Evolutionary conservation across 73 alveolate genomes (phyloP), one percentile per base, ranked within the genome.

Genomic region (Tetrahymena borealis): DNA sequence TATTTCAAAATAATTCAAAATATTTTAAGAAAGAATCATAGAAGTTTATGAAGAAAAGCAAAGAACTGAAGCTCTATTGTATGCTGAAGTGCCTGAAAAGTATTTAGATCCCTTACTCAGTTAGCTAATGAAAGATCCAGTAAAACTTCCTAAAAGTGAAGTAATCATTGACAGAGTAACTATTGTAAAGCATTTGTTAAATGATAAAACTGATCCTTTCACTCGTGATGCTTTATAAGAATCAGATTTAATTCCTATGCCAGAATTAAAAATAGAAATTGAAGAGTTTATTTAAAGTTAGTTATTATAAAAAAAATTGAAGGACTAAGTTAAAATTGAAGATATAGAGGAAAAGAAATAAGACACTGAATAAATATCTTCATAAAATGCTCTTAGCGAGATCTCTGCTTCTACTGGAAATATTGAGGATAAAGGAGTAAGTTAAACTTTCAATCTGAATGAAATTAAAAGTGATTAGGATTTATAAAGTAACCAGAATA

Each of bases 121-220:
- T 20, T 39, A 92, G 91, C 38, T 92, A 31, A 92, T 92, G 90
- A 92, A 37, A 36, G 95, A 92, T 78, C 95, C 95, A 32, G 95
- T 92, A 35, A 20, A 78, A 12, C 90, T 92, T 31, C 95, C 95
- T 15, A 38, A 78, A 28, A 39, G 90, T 28, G 90, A 78, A 36
- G 28, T 39, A 33, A 92, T 92, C 18, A 92, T 92, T 33, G 95
- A 92, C 78, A 92, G 95, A 20, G 60, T 78, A 11, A 90, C 91
- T 18, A 92, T 92, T 5, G 15, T 39, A 36, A 78, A 91, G 37
- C 90, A 42, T 24, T 39, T 91, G 12, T 38, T 91, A 28, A 78
- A 40, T 41, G 90, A 91, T 18, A 40, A 40, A 33, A 33, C 12
- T 38, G 91, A 91, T 91, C 94, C 94, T 20, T 91, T 91, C 35